phyloP scores from a whole-genome alignment of 257 asterid genomes.

The Solanum chaucha region DNA sequence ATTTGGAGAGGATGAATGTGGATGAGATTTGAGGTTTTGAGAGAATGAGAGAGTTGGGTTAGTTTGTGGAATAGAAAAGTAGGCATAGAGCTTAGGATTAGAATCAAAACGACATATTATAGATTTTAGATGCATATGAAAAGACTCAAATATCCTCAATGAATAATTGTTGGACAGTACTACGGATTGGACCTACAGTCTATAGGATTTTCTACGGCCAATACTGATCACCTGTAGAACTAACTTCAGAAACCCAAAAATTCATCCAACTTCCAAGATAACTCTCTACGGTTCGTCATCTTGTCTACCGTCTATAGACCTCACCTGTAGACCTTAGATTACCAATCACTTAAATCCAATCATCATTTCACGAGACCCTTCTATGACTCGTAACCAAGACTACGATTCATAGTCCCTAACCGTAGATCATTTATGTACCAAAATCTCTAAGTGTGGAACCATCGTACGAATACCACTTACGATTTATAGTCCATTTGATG shows the following conservation, averaged over 20 bases:
- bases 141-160: not conserved
- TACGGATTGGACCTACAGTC: too few species aligned
- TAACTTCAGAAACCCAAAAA: too few species aligned
- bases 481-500: too few species aligned
- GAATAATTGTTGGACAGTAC: too few species aligned
- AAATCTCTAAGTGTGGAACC: too few species aligned
- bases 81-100: not conserved
- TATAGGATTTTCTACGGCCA: too few species aligned
- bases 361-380: not conserved
- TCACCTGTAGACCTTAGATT: not conserved
- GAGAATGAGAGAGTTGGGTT: not conserved
- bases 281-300: too few species aligned
- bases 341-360: not conserved
- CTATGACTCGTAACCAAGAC: not conserved
- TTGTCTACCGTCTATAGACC: too few species aligned
- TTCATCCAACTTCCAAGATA: not conserved
- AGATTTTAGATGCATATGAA: not conserved
- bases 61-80: not conserved
- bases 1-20: not conserved
- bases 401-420: not conserved
- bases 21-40: not conserved
- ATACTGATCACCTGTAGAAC: too few species aligned
- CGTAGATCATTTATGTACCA: not conserved
- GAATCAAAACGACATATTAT: too few species aligned
- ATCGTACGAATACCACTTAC: too few species aligned